Base-by-base conservation (phyloP, 1,284 basidiomycete genomes). In the Cutaneotrichosporon daszewskae region DNA sequence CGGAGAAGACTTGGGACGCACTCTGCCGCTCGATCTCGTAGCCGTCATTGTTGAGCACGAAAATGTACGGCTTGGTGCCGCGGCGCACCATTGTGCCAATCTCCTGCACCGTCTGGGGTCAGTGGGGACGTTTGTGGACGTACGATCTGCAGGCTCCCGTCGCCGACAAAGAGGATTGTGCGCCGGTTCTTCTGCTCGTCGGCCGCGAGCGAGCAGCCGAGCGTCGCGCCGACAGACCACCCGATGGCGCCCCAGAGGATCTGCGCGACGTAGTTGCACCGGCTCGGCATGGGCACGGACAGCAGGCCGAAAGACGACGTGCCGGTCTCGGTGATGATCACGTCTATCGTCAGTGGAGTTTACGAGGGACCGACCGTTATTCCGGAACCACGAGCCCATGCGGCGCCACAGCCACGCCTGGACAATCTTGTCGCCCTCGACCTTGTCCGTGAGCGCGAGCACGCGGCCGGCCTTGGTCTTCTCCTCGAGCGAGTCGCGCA, bases 321-420 rank as follows among this genome's bases (percentile, higher is more conserved):
- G 28, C 88, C 54, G 14, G 89, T 92, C 72, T 94, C 89, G 0
- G 84, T 80, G 37, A 94, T 71, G 53, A 94, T 79, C 37, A 92
- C 79, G 65, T 92, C 72, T 66, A 32, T 3, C 29, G 26, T 28
- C 24, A 28, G 37, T 19, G 32, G 9, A 20, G 7, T 10, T n/a
- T 9, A 33, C 32, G 13, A 5, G 8, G 8, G 2, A 58, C 64
- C 38, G 29, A 67, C 65, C 89, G 48, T 79, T 75, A 25, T 79
- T 71, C 53, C 74, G 72, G 75, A 96, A 87, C 77, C 91, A 95
- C 49, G 77, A 65, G 13, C 80, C 79, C 38, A 95, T 66, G 26
- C 84, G 78, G 1, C 87, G 85, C 92, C 92, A 97, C 63, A 96
- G 79, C 77, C 80, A 87, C 6, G 76, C 71, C 47, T 94, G 90